These are phyloP conservation scores for Metschnikowia similis DNA, from an alignment of 805 yeast genomes.

Conservation along the genomic window DNA sequence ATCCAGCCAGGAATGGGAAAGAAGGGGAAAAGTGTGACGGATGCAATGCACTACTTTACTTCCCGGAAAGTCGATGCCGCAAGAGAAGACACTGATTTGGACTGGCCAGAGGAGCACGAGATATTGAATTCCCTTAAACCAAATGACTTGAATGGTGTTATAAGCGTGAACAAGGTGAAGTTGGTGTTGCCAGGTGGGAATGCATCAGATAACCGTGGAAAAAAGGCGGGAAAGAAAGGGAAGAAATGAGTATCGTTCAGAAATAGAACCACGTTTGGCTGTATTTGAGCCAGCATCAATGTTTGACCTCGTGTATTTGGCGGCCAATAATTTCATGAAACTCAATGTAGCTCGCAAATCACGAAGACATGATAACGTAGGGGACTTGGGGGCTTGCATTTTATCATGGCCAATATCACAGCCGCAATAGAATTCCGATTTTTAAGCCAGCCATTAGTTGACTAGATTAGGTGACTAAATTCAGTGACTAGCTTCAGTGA, in stretches of 20 bases:
- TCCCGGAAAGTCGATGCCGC: constrained; percentile 41
- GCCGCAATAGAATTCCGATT: too few species aligned
- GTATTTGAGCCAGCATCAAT: not conserved
- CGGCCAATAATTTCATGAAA: too few species aligned
- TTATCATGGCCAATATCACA: too few species aligned
- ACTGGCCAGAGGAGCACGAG: constrained; percentile 70
- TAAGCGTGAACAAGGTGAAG: constrained; percentile 72
- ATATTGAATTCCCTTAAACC: constrained; percentile 53
- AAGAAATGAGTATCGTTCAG: constrained; percentile 7
- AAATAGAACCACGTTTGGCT: not conserved
- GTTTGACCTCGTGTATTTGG: not conserved
- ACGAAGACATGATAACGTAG: too few species aligned
- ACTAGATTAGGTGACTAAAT: too few species aligned
- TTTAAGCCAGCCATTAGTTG: too few species aligned
- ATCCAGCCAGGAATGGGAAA: constrained; percentile 75
- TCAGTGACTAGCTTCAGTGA: too few species aligned
- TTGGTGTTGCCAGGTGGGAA: constrained; percentile 51
- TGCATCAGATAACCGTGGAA: constrained; percentile 13
- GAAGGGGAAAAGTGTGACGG: constrained; percentile 81
- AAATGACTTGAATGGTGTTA: constrained; percentile 59
- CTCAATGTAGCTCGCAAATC: too few species aligned
- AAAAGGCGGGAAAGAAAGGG: constrained; percentile 21
- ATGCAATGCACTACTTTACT: constrained; percentile 56
- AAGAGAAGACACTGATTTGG: constrained; percentile 48
- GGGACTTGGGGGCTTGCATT: too few species aligned